These are phyloP conservation scores for Fraxinus anomala DNA, from an alignment of 257 asterid species.

Conservation along the genomic window DNA sequence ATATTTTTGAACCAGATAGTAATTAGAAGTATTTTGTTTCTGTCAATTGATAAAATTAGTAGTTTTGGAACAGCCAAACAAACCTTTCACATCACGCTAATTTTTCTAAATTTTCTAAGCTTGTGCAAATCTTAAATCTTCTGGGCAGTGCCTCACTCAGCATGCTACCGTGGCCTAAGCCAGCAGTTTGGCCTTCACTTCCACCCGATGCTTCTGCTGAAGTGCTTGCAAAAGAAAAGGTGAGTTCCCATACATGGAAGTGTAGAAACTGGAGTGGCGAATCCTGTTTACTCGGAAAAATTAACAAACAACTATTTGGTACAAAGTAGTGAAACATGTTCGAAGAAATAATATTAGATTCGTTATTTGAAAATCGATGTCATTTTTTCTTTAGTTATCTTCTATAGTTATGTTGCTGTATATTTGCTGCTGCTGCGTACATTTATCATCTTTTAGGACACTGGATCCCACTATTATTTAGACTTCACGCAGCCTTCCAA, in stretches of 20 bases:
- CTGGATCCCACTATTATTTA: slow-evolving; percentile 9
- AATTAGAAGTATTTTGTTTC: slow-evolving; percentile 3
- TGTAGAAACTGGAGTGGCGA: slow-evolving; percentile 9
- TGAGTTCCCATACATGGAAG: slow-evolving; percentile 37
- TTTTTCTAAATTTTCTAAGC: slow-evolving; percentile 28
- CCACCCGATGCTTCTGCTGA: slow-evolving; percentile 83
- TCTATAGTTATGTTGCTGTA: not conserved
- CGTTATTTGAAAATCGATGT: slow-evolving; percentile 1
- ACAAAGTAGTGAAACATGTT: slow-evolving; percentile 15
- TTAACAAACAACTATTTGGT: not conserved
- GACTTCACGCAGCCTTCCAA: not conserved
- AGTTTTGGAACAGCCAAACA: not conserved
- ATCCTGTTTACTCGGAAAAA: slow-evolving; percentile 12
- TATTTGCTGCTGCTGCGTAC: not conserved
- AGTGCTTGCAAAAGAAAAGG: slow-evolving; percentile 96
- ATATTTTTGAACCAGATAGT: slow-evolving; percentile 14
- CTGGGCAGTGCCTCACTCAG: slow-evolving; percentile 88
- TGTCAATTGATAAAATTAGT: slow-evolving; percentile 1
- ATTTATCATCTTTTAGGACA: not conserved
- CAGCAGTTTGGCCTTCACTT: slow-evolving; percentile 92
- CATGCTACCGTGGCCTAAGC: slow-evolving; percentile 99
- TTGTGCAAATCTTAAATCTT: slow-evolving; percentile 23
- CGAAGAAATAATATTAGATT: not conserved
- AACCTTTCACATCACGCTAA: slow-evolving; percentile 2
- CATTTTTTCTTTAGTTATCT: slow-evolving; percentile 11